Conservation (phyloP, 225 moss, liverwort and hornwort genomes). For the Marchantia polymorpha region DNA sequence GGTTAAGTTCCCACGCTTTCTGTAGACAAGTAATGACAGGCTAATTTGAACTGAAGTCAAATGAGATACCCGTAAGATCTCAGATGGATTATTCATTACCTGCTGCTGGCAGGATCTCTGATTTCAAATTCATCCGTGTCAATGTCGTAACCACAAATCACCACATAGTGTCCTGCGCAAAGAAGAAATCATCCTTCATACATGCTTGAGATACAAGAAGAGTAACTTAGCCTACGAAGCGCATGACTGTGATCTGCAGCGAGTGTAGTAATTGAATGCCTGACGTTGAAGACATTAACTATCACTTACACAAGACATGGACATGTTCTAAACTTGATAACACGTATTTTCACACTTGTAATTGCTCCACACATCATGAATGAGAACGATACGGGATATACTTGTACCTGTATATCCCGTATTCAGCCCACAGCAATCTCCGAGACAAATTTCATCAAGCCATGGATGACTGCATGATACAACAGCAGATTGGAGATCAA, state of each 20-base stretch:
- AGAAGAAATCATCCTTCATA: not conserved
- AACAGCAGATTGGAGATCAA: not conserved
- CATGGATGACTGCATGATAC: slow-evolving; percentile 74
- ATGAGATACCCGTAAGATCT: not conserved
- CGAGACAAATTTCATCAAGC: slow-evolving; percentile 87
- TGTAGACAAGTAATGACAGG: not conserved
- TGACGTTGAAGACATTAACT: not conserved
- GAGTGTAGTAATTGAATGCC: not conserved
- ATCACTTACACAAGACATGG: not conserved
- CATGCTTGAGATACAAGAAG: not conserved
- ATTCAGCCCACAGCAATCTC: slow-evolving; percentile 82
- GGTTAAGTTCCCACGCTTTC: not conserved
- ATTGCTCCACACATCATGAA: not conserved
- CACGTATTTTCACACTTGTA: not conserved
- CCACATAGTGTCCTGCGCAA: slow-evolving; percentile 85
- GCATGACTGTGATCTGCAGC: not conserved
- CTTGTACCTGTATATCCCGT: slow-evolving; percentile 93
- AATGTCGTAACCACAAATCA: slow-evolving; percentile 94
- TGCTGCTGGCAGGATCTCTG: slow-evolving; percentile 90
- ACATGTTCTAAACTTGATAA: not conserved
- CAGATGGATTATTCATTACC: slow-evolving; percentile 33
- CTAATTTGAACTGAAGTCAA: not conserved
- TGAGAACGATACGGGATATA: no score
- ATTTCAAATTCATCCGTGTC: slow-evolving; percentile 97
- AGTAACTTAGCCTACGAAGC: not conserved